Conservation (phyloP, 2,329 filamentous ascomycete species). For the Pochonia chlamydosporia region DNA sequence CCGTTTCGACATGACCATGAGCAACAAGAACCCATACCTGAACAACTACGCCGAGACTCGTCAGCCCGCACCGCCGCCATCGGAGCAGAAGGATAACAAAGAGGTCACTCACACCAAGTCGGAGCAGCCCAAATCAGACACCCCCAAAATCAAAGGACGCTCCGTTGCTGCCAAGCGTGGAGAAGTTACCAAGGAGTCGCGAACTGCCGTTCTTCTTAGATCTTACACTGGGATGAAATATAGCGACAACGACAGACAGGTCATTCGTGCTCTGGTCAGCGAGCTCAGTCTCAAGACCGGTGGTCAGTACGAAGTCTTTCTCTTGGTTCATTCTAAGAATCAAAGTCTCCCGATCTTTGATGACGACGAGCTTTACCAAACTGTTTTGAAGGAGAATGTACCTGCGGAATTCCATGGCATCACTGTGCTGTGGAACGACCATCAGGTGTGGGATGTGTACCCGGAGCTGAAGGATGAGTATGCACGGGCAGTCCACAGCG, state of each 20-base stretch:
- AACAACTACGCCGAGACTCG: conserved; percentile 33
- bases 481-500: conserved; percentile 48
- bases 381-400: conserved; percentile 55
- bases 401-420: conserved; percentile 66
- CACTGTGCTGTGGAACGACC: conserved; percentile 68
- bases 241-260: conserved; percentile 72
- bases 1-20: conserved; percentile 47
- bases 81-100: conserved; percentile 6
- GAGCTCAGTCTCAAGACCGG: conserved; percentile 72
- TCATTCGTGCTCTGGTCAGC: conserved; percentile 71
- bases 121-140: background rate
- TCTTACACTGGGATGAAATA: conserved; percentile 72
- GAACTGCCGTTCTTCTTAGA: conserved; percentile 71
- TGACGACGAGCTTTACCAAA: conserved; percentile 52
- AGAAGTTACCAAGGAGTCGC: conserved; percentile 33
- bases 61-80: conserved; percentile 10
- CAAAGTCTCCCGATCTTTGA: conserved; percentile 51
- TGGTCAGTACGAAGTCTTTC: conserved; percentile 74
- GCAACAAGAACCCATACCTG: conserved; percentile 37
- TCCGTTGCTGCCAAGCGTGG: conserved; percentile 9
- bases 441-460: conserved; percentile 72
- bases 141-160: conserved; percentile 12
- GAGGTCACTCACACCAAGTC: background rate
- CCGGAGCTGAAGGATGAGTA: conserved; percentile 61
- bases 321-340: conserved; percentile 74